Percentiles rank a stretch among this genome's conserved stretches.
Evolutionary conservation across 1,284 basidiomycete genomes (phyloP).

Genomic region (Cerioporus squamosus): DNA sequence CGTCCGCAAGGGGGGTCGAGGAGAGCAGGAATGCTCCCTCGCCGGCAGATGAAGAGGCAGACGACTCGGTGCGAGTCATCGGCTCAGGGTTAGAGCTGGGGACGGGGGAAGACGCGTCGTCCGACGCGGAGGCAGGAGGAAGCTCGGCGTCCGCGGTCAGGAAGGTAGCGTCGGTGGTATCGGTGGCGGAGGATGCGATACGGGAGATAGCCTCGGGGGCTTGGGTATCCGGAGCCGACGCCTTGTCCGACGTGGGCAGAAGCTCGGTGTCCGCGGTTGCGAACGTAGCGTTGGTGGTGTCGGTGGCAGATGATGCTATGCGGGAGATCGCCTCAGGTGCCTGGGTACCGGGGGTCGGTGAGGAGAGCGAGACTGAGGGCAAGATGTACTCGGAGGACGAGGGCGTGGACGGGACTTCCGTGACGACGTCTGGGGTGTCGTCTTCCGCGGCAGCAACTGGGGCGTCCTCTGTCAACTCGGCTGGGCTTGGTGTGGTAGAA

Average conservation of each 20-base stretch:
- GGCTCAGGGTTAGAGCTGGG: neutral
- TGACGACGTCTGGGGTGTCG: neutral
- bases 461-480: too few relatives aligned
- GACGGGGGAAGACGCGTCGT: neutral
- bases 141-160: constrained; percentile 2
- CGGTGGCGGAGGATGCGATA: constrained; percentile 4
- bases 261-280: constrained; percentile 4
- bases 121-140: neutral
- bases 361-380: neutral
- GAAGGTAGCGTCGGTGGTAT: constrained; percentile 12
- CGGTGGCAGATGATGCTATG: neutral
- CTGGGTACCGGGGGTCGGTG: neutral
- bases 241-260: neutral
- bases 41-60: neutral
- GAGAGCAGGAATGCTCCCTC: constrained; percentile 19
- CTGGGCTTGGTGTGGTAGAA: neutral
- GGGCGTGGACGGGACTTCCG: too few relatives aligned
- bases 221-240: neutral
- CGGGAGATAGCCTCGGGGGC: constrained; percentile 14
- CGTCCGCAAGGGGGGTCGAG: constrained; percentile 19
- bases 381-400: too few relatives aligned
- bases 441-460: too few relatives aligned
- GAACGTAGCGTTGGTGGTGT: constrained; percentile 1
- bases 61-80: constrained; percentile 2
- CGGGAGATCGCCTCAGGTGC: neutral